phyloP scores from a whole-genome alignment of 495 filamentous ascomycete species.

The Penicillium arizonense region DNA sequence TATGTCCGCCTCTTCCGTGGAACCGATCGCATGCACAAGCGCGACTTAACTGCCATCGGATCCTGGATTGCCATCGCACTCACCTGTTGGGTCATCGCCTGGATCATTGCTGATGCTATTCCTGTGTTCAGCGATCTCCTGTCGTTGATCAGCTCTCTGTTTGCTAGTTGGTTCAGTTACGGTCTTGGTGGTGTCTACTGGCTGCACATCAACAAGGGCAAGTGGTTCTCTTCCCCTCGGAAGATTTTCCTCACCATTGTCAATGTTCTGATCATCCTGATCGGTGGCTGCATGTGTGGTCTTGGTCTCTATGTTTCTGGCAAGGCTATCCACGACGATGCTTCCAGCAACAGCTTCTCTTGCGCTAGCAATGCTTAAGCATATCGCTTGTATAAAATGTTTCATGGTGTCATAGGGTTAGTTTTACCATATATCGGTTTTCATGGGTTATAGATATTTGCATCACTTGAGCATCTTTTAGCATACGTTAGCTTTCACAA shows the following conservation, averaged over 20 bases:
- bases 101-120: slow-evolving; percentile 70
- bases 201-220: slow-evolving; percentile 40
- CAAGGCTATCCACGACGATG: slow-evolving; percentile 30
- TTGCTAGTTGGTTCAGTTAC: slow-evolving; percentile 40
- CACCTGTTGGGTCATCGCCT: slow-evolving; percentile 60
- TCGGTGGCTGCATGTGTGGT: slow-evolving; percentile 37
- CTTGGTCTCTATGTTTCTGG: slow-evolving; percentile 40
- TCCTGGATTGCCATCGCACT: slow-evolving; percentile 59
- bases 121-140: slow-evolving; percentile 70
- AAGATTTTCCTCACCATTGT: slow-evolving; percentile 38
- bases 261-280: slow-evolving; percentile 30
- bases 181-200: slow-evolving; percentile 45
- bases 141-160: slow-evolving; percentile 40
- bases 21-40: slow-evolving; percentile 57
- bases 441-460: slow-evolving; percentile 3
- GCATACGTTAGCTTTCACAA: background rate
- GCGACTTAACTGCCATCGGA: slow-evolving; percentile 39
- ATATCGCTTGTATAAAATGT: background rate
- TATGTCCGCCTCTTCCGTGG: slow-evolving; percentile 59
- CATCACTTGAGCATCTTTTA: background rate
- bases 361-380: slow-evolving; percentile 30
- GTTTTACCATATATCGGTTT: background rate
- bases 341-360: slow-evolving; percentile 31
- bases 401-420: background rate
- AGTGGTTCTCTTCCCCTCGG: slow-evolving; percentile 30